Percentiles rank a stretch among this genome's conserved stretches.
Evolutionary conservation across 768 basidiomycete genomes (phyloP).

Genomic region (Pleurotus sapidus): DNA sequence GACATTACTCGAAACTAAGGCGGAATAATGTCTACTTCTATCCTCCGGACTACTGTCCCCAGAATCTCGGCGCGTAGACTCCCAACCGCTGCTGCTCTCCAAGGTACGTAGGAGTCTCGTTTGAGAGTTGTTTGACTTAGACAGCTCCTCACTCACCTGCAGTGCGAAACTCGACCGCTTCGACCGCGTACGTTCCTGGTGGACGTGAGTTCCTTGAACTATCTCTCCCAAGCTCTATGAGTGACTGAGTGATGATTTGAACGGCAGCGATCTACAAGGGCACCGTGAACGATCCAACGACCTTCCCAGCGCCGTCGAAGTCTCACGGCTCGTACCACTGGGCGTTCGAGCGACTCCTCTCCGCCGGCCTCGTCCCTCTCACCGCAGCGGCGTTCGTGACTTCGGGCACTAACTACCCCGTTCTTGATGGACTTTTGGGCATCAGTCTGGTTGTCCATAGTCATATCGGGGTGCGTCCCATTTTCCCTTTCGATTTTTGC

Average conservation of each 20-base stretch:
- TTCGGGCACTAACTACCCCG: slow-evolving; percentile 70
- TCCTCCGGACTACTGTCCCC: slow-evolving; percentile 47
- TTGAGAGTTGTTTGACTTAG: too few relatives aligned
- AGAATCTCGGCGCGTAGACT: slow-evolving; percentile 41
- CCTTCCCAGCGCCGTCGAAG: slow-evolving; percentile 80
- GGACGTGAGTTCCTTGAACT: slow-evolving; percentile 50
- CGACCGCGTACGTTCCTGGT: slow-evolving; percentile 56
- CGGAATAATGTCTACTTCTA: slow-evolving; percentile 4
- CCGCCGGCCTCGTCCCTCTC: slow-evolving; percentile 84
- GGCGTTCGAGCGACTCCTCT: slow-evolving; percentile 92
- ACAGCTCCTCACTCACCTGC: slow-evolving; percentile 13
- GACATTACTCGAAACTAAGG: too few relatives aligned
- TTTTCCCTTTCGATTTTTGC: neutral
- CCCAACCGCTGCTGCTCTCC: slow-evolving; percentile 35
- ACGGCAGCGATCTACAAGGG: slow-evolving; percentile 78
- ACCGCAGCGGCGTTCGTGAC: slow-evolving; percentile 85
- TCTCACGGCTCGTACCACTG: slow-evolving; percentile 88
- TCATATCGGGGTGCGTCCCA: slow-evolving; percentile 81
- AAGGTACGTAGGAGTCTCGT: slow-evolving; percentile 26
- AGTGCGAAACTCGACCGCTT: slow-evolving; percentile 40
- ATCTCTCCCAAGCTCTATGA: neutral
- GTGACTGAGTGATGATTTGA: neutral
- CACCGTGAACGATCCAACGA: slow-evolving; percentile 92
- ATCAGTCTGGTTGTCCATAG: slow-evolving; percentile 89
- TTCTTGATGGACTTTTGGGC: slow-evolving; percentile 88